Conservation (phyloP, 495 filamentous ascomycete species). For the Aspergillus heteromorphus region DNA sequence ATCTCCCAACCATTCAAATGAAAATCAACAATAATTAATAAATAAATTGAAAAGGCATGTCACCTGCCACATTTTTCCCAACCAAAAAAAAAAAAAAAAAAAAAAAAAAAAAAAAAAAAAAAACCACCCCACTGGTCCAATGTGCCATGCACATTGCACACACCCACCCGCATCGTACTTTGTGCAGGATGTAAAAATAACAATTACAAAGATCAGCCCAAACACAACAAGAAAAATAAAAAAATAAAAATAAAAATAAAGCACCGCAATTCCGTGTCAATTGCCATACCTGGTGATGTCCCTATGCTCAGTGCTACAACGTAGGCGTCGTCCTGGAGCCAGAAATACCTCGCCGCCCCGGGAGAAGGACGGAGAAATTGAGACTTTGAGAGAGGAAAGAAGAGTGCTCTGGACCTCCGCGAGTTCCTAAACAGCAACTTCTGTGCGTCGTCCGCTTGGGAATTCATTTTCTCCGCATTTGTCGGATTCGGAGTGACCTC, state of each 20-base stretch:
- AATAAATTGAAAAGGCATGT: background rate
- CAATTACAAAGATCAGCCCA: background rate
- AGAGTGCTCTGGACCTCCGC: too few relatives aligned
- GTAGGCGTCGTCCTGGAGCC: constrained; percentile 19
- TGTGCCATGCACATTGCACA: background rate
- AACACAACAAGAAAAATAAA: background rate
- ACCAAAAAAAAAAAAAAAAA: background rate
- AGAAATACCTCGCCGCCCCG: constrained; percentile 15
- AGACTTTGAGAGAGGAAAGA: too few relatives aligned
- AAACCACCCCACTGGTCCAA: background rate
- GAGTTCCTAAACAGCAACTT: background rate
- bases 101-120: background rate
- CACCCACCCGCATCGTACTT: background rate
- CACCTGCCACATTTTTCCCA: background rate
- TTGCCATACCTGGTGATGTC: background rate
- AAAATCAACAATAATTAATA: background rate
- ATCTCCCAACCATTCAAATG: background rate
- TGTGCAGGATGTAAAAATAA: background rate
- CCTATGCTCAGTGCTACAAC: constrained; percentile 16
- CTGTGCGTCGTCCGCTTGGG: background rate
- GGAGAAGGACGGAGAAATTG: too few relatives aligned
- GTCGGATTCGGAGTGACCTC: constrained; percentile 17
- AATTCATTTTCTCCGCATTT: constrained; percentile 21
- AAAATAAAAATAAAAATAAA: constrained; percentile 3
- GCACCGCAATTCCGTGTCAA: background rate